phyloP scores from a whole-genome alignment of 495 filamentous ascomycete genomes.

The Neurospora hispaniola region DNA sequence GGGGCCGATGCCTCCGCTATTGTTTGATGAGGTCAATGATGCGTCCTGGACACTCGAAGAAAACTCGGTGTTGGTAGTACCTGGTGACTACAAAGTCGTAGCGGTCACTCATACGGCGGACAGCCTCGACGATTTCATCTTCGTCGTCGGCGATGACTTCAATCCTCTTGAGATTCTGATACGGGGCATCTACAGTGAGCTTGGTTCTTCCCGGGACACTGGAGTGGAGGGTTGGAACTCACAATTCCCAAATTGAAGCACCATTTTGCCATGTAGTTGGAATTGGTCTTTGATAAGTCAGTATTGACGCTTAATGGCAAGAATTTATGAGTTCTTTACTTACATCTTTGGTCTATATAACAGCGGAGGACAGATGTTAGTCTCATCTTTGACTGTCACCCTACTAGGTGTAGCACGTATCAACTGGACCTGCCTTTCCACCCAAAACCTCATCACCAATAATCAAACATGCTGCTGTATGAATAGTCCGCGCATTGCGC shows the following conservation, averaged over 20 bases:
- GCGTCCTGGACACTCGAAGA: neutral
- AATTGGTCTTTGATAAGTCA: slow-evolving; percentile 61
- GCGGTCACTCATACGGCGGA: slow-evolving; percentile 67
- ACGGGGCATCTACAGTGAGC: neutral
- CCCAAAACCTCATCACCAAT: slow-evolving; percentile 95
- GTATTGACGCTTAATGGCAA: neutral
- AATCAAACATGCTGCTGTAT: slow-evolving; percentile 87
- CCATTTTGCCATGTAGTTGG: slow-evolving; percentile 80
- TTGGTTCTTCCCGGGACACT: neutral
- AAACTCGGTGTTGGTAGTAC: slow-evolving; percentile 11
- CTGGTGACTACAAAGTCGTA: slow-evolving; percentile 92
- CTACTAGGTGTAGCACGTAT: no score
- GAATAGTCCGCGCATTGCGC: slow-evolving; percentile 52
- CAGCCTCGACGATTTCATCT: slow-evolving; percentile 78
- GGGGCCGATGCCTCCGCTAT: slow-evolving; percentile 83
- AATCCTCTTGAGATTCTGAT: slow-evolving; percentile 63
- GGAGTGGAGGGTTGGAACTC: slow-evolving; percentile 4
- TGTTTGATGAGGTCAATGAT: neutral
- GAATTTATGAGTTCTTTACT: neutral
- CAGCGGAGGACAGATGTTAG: slow-evolving; percentile 4
- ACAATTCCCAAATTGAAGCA: slow-evolving; percentile 84
- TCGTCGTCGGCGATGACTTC: slow-evolving; percentile 93
- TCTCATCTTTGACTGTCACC: neutral
- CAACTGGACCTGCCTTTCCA: slow-evolving; percentile 60
- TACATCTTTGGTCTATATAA: slow-evolving; percentile 27